Evolutionary conservation across 495 filamentous ascomycete species (phyloP), one percentile per base, ranked within the genome.

Genomic region (Neurospora sp.): DNA sequence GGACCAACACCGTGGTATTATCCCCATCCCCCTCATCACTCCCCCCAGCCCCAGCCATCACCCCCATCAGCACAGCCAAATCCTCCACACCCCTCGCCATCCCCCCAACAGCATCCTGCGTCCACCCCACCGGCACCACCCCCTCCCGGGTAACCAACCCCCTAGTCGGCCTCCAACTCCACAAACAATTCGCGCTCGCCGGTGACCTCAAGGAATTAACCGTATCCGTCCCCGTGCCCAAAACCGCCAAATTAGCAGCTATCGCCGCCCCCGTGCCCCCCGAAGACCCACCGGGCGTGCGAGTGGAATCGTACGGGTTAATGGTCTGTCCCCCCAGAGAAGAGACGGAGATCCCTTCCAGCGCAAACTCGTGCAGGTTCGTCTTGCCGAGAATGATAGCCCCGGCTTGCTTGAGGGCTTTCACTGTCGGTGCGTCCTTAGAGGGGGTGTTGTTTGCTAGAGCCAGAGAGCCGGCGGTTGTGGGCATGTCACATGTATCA

Each of bases 341-440:
- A 1, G 89, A 90, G 3, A 89, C 87, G 0, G 83, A 84, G 40
- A 90, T 78, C 4, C 89, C 90, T 71, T 91, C 89, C 3, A 92
- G 76, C 1, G 89, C 89, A 70, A 91, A 73, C 39, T 91, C 90
- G 75, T 91, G 89, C 14, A 91, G 76, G 77, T 91, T 92, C 0
- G 88, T 80, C 73, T 92, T 92, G 1, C 88, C 90, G 1, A 92
- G 78, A 20, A 92, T 88, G n/a, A 92, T 83, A 1, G 88, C 88
- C 0, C 91, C 90, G 3, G 87, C 88, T 3, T 80, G 74, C 20
- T 79, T 83, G 31, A 35, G 31, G 31, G 31, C 31, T 35, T 35
- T 35, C 31, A 35, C 31, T 35, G 31, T 35, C 0, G 31, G 31
- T 2, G 88, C 85, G 76, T 91, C 86, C 0, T 71, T 74, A 0